Evolutionary conservation across 352 stramenopile species (phyloP), one percentile per base, ranked within the genome.

Genomic region (Globisporangium emineosum): DNA sequence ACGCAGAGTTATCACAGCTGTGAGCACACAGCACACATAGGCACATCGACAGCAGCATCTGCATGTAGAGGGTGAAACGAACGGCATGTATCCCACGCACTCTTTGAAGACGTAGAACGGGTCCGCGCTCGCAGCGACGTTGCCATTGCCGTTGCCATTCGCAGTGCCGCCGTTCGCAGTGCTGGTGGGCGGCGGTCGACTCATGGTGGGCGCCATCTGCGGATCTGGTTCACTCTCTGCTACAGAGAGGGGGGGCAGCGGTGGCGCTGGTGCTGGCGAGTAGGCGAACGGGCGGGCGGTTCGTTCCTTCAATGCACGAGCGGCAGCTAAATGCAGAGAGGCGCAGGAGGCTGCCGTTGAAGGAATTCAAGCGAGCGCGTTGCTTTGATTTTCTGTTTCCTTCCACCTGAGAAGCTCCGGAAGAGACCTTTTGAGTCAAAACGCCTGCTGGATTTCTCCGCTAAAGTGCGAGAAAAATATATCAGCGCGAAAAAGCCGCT

Each of bases 71-170:
- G n/a, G n/a, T n/a, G n/a, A n/a, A n/a, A n/a, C n/a, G n/a, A n/a
- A n/a, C n/a, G n/a, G n/a, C n/a, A n/a, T n/a, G n/a, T 13, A 53
- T 55, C n/a, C 68, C 19, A 75, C 76, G 70, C 66, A 93, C 84
- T 93, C 84, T 69, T 91, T 93, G 64, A 91, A 93, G 10, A 93
- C 84, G 68, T 93, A 93, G 71, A 89, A 93, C 47, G 84, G 84
- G 57, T 93, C 84, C 29, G 75, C 82, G 64, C 78, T 88, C 29
- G 84, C 81, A 19, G 64, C 57, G 49, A 60, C 57, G 23, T 60
- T 64, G 35, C 35, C 54, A 23, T 60, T 60, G 35, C 33, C 35
- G 17, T 27, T 60, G 54, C 10, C 19, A 7, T n/a, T 58, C 19
- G 19, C 17, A 25, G 2, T 55, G n/a, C 54, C 23, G 13, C 19